Base-by-base conservation (phyloP, 2,329 filamentous ascomycete genomes). In the Neofusicoccum umdonicola region DNA sequence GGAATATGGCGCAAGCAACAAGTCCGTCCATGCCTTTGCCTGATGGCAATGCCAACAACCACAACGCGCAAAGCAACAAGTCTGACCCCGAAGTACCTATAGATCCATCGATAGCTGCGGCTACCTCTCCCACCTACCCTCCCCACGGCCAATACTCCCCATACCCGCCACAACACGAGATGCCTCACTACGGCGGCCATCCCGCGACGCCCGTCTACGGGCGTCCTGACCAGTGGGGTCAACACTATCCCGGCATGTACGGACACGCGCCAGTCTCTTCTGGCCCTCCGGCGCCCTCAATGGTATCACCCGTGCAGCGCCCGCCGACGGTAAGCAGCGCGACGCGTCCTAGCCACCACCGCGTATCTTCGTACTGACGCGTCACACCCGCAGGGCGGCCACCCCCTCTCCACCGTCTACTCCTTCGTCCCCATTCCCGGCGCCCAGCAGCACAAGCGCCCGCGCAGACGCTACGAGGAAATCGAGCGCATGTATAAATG, bases 401-500 rank as follows among this genome's bases (percentile, higher is more conserved):
- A 85, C 71, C 82, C 77, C 70, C 74, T 86, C 42, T 85, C 81
- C n/a, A 85, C 97, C 85, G 94, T 99, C 45, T 98, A 98, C 77
- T 97, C 93, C 0, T 98, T 99, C 74, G 95, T 98, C 37, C 94
- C 95, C 0, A 98, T 98, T 72, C 95, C 95, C 1, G 95, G 95
- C 68, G 92, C 94, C 12, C 93, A 97, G 76, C 95, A 99, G 77
- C 94, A 98, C 78, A 99, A 99, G 83, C 88, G 95, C 65, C 95
- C 95, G 12, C 87, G 95, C 68, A 85, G 95, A 72, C 88, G 95
- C 62, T 99, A 97, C 73, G 95, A 99, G 79, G 95, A 99, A 77
- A 99, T 99, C 71, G 95, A 99, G 82, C 89, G 95, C 75, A 98
- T 99, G 95, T 98, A 99, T 84, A 98, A 98, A 80, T 99, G 95